Conservation (phyloP, 768 basidiomycete species). For the Calocybe indica region DNA sequence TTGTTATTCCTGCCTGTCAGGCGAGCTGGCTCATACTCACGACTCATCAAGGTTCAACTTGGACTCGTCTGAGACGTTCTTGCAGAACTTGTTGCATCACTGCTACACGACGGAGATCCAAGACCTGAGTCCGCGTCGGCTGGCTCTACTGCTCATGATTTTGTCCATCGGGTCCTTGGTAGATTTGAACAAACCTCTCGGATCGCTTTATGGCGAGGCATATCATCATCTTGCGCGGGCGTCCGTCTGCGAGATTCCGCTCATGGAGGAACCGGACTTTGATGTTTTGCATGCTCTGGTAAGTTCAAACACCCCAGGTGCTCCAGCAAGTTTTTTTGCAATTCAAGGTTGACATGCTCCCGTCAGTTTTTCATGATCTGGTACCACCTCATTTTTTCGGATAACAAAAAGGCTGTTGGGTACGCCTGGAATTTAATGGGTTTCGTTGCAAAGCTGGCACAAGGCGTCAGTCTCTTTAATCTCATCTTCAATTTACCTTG, state of each 20-base stretch:
- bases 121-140: conserved; percentile 57
- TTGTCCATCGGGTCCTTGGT: conserved; percentile 69
- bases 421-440: conserved; percentile 78
- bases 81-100: conserved; percentile 64
- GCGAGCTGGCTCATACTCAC: too few species aligned
- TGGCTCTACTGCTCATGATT: conserved; percentile 65
- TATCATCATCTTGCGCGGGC: conserved; percentile 65
- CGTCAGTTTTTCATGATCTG: conserved; percentile 61
- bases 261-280: conserved; percentile 72
- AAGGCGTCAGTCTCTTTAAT: conserved; percentile 45
- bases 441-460: conserved; percentile 65
- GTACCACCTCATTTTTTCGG: conserved; percentile 70
- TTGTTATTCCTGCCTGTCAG: neutral
- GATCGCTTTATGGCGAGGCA: conserved; percentile 54
- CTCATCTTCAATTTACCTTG: neutral
- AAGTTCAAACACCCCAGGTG: conserved; percentile 13
- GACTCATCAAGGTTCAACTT: conserved; percentile 47
- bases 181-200: conserved; percentile 51
- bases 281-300: conserved; percentile 67
- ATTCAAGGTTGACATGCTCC: conserved; percentile 2
- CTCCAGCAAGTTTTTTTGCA: neutral
- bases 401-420: conserved; percentile 65
- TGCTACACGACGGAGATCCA: conserved; percentile 57
- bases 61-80: conserved; percentile 64
- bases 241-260: conserved; percentile 64